These are phyloP conservation scores for Parmelia sp. DNA, from an alignment of 495 filamentous ascomycete genomes.

Conservation along the genomic window DNA sequence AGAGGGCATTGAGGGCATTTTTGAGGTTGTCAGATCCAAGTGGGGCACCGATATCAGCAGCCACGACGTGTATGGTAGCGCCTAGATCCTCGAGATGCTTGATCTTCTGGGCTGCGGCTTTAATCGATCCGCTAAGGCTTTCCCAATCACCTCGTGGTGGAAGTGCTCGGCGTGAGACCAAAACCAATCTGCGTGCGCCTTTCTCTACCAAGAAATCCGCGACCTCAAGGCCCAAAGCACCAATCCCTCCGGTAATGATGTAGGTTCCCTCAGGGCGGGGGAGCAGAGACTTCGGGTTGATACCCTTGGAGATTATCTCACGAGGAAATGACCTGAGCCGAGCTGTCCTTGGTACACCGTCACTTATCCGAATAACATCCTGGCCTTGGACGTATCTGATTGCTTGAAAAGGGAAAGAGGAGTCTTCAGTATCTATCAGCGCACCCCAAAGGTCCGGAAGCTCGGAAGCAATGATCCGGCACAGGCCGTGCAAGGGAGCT, in stretches of 20 bases:
- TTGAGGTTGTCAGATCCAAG: too few relatives aligned
- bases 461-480: conserved; percentile 37
- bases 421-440: conserved; percentile 33
- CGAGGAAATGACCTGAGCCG: conserved; percentile 32
- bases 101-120: conserved; percentile 22
- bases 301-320: conserved; percentile 6
- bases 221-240: conserved; percentile 37
- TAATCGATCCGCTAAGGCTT: not conserved
- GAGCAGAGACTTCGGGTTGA: conserved; percentile 12
- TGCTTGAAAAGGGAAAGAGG: conserved; percentile 29
- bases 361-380: conserved; percentile 43
- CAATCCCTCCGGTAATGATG: conserved; percentile 43
- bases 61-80: conserved; percentile 26
- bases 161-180: conserved; percentile 36
- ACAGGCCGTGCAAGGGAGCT: conserved; percentile 33
- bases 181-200: conserved; percentile 37
- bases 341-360: conserved; percentile 35
- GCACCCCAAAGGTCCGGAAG: conserved; percentile 36
- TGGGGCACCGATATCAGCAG: too few relatives aligned
- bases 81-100: conserved; percentile 29
- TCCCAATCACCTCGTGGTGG: conserved; percentile 31
- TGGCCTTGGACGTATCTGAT: conserved; percentile 34
- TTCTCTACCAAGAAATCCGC: conserved; percentile 35
- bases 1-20: conserved; percentile 21
- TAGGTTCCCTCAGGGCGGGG: conserved; percentile 40